These are phyloP conservation scores for Tulasnella sp. DNA, from an alignment of 768 basidiomycete species.

Conservation along the genomic window DNA sequence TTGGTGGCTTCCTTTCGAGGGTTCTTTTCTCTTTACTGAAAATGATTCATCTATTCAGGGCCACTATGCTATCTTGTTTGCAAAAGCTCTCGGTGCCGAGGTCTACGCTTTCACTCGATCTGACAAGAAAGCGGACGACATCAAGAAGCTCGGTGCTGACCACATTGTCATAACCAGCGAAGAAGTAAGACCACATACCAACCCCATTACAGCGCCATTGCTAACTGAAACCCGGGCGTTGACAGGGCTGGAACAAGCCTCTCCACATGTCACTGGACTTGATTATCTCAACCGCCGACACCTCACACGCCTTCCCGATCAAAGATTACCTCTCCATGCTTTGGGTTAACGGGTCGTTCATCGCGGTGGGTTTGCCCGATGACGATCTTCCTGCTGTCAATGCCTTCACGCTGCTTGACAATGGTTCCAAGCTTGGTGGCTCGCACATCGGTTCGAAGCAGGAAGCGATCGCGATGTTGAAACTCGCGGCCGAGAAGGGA, in stretches of 20 bases:
- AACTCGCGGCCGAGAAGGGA: slow-evolving; percentile 53
- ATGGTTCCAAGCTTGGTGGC: slow-evolving; percentile 34
- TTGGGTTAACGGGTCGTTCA: slow-evolving; percentile 51
- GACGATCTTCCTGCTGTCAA: slow-evolving; percentile 45
- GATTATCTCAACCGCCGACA: slow-evolving; percentile 45
- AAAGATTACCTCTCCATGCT: slow-evolving; percentile 55
- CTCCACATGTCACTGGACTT: slow-evolving; percentile 41
- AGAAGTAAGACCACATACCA: slow-evolving; percentile 29
- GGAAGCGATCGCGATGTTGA: slow-evolving; percentile 58
- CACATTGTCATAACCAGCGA: slow-evolving; percentile 50
- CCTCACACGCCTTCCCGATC: slow-evolving; percentile 43
- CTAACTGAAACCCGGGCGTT: neutral
- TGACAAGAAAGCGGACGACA: slow-evolving; percentile 52
- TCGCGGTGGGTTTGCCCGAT: slow-evolving; percentile 58
- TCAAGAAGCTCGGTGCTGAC: slow-evolving; percentile 55
- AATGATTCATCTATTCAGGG: slow-evolving; percentile 34
- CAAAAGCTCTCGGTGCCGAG: slow-evolving; percentile 55
- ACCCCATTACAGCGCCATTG: neutral
- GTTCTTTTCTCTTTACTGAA: neutral
- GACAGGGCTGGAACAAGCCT: slow-evolving; percentile 33
- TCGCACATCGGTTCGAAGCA: slow-evolving; percentile 54
- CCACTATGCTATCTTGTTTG: slow-evolving; percentile 44
- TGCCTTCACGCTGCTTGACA: slow-evolving; percentile 40
- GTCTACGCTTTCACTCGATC: slow-evolving; percentile 59
- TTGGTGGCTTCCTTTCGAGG: neutral